A percentile compares a stretch with the other conserved stretches of the same genome.
phyloP scores from a whole-genome alignment of 2,329 filamentous ascomycete genomes.

The Fusarium sp. region DNA sequence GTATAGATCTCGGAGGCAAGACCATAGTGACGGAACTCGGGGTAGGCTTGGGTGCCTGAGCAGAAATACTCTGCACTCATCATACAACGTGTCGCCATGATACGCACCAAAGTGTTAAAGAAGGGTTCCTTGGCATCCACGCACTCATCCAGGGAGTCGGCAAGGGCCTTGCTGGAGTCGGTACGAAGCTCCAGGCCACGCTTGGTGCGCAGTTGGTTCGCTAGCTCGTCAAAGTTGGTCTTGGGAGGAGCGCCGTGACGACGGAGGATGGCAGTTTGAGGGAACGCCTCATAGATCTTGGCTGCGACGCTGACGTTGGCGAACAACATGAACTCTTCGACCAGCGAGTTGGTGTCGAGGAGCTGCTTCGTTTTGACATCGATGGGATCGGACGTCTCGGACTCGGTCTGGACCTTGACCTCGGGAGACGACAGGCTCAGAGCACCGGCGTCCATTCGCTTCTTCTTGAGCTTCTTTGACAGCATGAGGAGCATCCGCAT shows the following conservation, averaged over 20 bases:
- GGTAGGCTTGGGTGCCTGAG: slow-evolving; percentile 89
- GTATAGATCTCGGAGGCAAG: slow-evolving; percentile 98
- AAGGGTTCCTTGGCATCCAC: slow-evolving; percentile 85
- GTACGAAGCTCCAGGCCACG: slow-evolving; percentile 81
- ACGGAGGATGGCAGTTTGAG: slow-evolving; percentile 92
- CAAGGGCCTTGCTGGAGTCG: slow-evolving; percentile 91
- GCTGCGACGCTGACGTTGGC: slow-evolving; percentile 95
- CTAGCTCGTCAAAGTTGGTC: slow-evolving; percentile 95
- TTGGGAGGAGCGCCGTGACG: slow-evolving; percentile 93
- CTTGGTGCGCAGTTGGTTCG: slow-evolving; percentile 90
- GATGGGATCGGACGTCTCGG: slow-evolving; percentile 93
- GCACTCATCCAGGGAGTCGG: slow-evolving; percentile 89
- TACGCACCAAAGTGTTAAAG: slow-evolving; percentile 98
- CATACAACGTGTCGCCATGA: slow-evolving; percentile 99
- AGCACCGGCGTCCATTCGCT: slow-evolving; percentile 95
- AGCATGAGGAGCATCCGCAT: slow-evolving; percentile 89
- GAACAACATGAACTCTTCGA: slow-evolving; percentile 99
- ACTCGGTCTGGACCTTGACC: slow-evolving; percentile 94
- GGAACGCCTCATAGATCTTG: slow-evolving; percentile 91
- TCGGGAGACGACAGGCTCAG: slow-evolving; percentile 97
- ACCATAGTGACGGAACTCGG: slow-evolving; percentile 97
- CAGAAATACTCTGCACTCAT: slow-evolving; percentile 99
- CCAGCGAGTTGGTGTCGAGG: slow-evolving; percentile 95
- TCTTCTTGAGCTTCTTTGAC: slow-evolving; percentile 92
- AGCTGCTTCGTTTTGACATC: slow-evolving; percentile 96